Percentiles rank a stretch among this genome's conserved stretches.
These are phyloP conservation scores for Phytophthora tentaculata DNA, from an alignment of 352 stramenopile species.

Conservation along the genomic window DNA sequence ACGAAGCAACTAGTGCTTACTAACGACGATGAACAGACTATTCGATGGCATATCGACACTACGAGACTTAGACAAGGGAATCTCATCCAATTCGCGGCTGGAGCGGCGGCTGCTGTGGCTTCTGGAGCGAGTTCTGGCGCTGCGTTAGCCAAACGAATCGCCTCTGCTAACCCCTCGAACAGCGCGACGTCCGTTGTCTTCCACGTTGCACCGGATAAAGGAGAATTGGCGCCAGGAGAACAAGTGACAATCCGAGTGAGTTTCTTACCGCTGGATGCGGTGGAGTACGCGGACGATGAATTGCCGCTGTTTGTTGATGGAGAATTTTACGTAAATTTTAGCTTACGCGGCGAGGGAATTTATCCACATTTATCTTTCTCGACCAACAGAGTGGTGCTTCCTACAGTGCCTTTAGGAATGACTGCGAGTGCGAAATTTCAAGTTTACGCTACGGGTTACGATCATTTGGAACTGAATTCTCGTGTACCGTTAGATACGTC, in stretches of 20 bases:
- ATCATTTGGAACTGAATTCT: constrained; percentile 90
- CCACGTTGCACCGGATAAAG: constrained; percentile 78
- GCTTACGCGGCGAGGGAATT: constrained; percentile 83
- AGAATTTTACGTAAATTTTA: constrained; percentile 84
- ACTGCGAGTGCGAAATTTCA: constrained; percentile 66
- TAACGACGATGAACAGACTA: constrained; percentile 63
- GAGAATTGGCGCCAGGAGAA: constrained; percentile 82
- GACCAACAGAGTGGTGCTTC: constrained; percentile 83
- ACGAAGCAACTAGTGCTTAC: constrained; percentile 79
- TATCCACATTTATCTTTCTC: constrained; percentile 94
- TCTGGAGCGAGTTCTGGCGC: constrained; percentile 6
- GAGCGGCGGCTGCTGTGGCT: constrained; percentile 16
- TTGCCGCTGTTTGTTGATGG: constrained; percentile 75
- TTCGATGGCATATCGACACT: constrained; percentile 88
- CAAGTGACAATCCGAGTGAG: constrained; percentile 82
- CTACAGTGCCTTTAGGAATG: constrained; percentile 90
- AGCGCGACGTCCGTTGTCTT: constrained; percentile 70
- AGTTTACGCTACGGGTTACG: constrained; percentile 91
- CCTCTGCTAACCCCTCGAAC: constrained; percentile 27
- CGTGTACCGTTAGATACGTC: constrained; percentile 76
- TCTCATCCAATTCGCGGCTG: constrained; percentile 33
- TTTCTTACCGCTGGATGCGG: constrained; percentile 83
- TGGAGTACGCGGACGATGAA: constrained; percentile 81
- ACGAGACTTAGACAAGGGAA: constrained; percentile 31
- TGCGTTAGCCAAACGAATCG: constrained; percentile 36